Base-by-base conservation (phyloP, 2,329 filamentous ascomycete genomes). In the Penicillium sp. region DNA sequence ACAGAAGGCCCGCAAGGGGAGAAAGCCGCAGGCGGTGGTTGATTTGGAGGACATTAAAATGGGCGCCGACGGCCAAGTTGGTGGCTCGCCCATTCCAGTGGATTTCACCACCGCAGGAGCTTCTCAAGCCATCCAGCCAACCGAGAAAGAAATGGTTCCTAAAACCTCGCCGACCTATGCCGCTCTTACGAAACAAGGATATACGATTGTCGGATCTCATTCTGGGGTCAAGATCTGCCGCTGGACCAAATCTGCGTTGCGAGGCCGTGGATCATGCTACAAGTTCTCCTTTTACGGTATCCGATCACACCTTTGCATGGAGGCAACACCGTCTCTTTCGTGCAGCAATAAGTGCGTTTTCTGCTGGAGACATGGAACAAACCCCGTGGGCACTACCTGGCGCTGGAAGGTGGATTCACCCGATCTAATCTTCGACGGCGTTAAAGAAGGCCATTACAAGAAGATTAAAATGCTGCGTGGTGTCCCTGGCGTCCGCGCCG, bases 271-370 rank as follows among this genome's bases (percentile, higher is more conserved):
- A 5, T 96, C 92, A 26, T 99, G 94, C 82, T 99, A 99, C 84
- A 98, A 99, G 74, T 97, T 88, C 78, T 96, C 92, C 0, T 96
- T 99, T 77, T 99, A 99, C 77, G 94, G 94, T 53, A 99, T 99
- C 76, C 88, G 91, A 67, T 97, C 93, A 0, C 95, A 99, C 74
- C 90, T 96, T 64, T 99, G 94, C 78, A 99, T 99, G 95, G 94
- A 99, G 79, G 94, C 94, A 2, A 98, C 94, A 0, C 94, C 94
- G 0, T 97, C 93, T 0, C 86, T 99, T 4, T 96, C 92, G 9
- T 99, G 94, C 83, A 95, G 91, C 65, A 98, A 98, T 82, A 98
- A 99, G 77, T 98, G 95, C 77, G 92, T 99, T 67, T 99, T 98
- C 78, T 99, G 94, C 84, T 99, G 94, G 95, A 89, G 95, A 7